Evolutionary conservation across 2,329 filamentous ascomycete genomes (phyloP).

Genomic region (Fusarium austroafricanum): DNA sequence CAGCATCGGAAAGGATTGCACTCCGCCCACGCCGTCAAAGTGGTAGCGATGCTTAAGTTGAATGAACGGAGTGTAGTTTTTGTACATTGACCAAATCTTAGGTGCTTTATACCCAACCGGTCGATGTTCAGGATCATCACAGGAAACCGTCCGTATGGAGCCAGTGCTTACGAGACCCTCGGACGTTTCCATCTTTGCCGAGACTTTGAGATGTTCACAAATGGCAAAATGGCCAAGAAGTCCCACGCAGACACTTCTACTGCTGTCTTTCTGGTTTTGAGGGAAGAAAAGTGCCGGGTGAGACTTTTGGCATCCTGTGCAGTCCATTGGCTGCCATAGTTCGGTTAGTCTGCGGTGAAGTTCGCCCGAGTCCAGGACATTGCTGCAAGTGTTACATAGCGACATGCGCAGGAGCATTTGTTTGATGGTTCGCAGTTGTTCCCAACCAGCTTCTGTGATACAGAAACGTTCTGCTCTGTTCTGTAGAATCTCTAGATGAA

Average conservation of each 20-base stretch:
- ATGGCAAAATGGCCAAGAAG: background rate
- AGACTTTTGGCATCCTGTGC: background rate
- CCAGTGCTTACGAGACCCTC: too few relatives aligned
- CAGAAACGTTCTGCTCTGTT: background rate
- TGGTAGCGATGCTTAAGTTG: too few relatives aligned
- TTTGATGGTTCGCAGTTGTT: background rate
- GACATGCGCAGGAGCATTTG: background rate
- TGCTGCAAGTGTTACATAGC: background rate
- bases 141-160: background rate
- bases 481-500: background rate
- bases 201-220: background rate
- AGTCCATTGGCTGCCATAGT: background rate
- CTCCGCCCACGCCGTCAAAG: too few relatives aligned
- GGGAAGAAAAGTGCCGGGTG: constrained; percentile 12
- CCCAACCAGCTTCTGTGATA: background rate
- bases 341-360: background rate
- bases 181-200: background rate
- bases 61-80: too few relatives aligned
- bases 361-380: background rate
- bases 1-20: too few relatives aligned
- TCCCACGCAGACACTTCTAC: background rate
- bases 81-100: too few relatives aligned
- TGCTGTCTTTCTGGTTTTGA: background rate
- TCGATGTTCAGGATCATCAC: background rate
- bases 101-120: too few relatives aligned